Evolutionary conservation across 257 asterid genomes (phyloP).

Genomic region (Eustoma russellianum): DNA sequence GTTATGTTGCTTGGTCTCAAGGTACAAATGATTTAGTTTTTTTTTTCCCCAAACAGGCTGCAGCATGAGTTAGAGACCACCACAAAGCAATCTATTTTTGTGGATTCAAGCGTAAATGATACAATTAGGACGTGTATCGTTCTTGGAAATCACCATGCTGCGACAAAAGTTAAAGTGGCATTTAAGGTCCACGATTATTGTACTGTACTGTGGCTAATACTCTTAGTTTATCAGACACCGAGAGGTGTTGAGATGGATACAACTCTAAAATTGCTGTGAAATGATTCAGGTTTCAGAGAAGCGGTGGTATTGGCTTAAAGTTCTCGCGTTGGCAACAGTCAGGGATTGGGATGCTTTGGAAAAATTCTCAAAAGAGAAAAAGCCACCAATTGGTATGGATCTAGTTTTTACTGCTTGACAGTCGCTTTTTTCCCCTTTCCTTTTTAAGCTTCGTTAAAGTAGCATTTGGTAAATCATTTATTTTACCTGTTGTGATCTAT

Average conservation of each 20-base stretch:
- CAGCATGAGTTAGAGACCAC: slow-evolving; percentile 80
- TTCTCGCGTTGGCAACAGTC: slow-evolving; percentile 83
- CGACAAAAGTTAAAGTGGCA: slow-evolving; percentile 64
- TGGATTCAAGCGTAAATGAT: slow-evolving; percentile 94
- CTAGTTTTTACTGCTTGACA: no score
- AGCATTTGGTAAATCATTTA: not conserved
- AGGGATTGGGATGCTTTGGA: slow-evolving; percentile 93
- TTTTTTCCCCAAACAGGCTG: slow-evolving; percentile 35
- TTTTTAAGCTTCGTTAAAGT: not conserved
- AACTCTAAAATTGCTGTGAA: not conserved
- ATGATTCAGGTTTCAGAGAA: slow-evolving; percentile 83
- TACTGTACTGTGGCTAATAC: slow-evolving; percentile 1
- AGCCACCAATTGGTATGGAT: slow-evolving; percentile 75
- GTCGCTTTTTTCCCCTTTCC: no score
- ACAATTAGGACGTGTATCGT: slow-evolving; percentile 93
- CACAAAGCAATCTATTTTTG: slow-evolving; percentile 84
- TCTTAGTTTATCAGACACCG: not conserved
- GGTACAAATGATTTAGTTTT: no score
- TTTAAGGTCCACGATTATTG: slow-evolving; percentile 52
- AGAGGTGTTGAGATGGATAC: not conserved
- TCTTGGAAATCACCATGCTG: slow-evolving; percentile 83
- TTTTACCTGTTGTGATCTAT: not conserved
- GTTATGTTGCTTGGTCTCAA: not conserved
- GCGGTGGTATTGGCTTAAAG: slow-evolving; percentile 99
- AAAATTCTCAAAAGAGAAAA: slow-evolving; percentile 79